A percentile compares a stretch with the other conserved stretches of the same genome.
These are phyloP conservation scores for Prunus salicina DNA, from an alignment of 306 rosid species.

Conservation along the genomic window DNA sequence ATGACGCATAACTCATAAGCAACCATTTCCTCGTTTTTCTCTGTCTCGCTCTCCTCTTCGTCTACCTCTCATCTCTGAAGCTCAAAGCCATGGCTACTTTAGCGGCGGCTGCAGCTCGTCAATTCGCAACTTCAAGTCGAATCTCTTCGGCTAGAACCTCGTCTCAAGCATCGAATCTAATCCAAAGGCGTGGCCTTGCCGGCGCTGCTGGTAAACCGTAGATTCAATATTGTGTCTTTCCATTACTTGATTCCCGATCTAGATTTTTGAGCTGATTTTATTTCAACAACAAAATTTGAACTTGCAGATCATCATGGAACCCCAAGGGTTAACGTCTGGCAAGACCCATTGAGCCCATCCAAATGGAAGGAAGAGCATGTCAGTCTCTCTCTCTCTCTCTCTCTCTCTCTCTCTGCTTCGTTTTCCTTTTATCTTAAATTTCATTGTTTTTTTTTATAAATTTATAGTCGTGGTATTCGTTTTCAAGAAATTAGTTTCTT, in stretches of 20 bases:
- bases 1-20: not conserved
- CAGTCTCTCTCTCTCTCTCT: constrained; percentile 26
- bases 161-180: constrained; percentile 37
- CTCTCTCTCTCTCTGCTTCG: not conserved
- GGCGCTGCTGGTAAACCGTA: constrained; percentile 67
- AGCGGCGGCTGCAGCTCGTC: constrained; percentile 69
- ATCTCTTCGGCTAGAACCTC: constrained; percentile 45
- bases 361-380: constrained; percentile 99
- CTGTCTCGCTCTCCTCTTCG: not conserved
- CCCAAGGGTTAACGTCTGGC: constrained; percentile 66
- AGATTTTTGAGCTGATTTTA: not conserved
- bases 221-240: not conserved
- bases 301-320: constrained; percentile 84
- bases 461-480: not conserved
- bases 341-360: constrained; percentile 88
- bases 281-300: not conserved
- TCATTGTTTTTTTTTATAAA: not conserved
- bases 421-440: not conserved
- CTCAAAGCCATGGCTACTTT: constrained; percentile 62
- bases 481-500: not conserved
- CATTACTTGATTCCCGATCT: constrained; percentile 28
- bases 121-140: constrained; percentile 56
- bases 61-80: constrained; percentile 19
- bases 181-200: constrained; percentile 81
- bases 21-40: not conserved